Conservation (phyloP, 164 flowering plant species). For the Aristolochia contorta region DNA sequence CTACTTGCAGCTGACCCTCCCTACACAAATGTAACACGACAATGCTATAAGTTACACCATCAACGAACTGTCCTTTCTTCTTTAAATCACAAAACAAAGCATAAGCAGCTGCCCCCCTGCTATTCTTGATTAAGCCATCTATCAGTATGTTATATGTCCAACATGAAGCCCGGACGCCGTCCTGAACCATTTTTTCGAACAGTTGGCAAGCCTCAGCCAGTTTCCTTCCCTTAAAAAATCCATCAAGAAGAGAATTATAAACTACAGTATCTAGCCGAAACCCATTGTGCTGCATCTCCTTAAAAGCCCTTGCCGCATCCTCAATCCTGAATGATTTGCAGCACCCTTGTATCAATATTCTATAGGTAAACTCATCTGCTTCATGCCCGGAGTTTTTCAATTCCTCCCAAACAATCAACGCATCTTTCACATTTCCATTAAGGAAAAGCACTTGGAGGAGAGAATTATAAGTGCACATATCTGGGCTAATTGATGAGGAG, state of each 20-base stretch:
- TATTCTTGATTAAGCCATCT: constrained; percentile 75
- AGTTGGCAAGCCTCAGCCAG: constrained; percentile 71
- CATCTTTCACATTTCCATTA: constrained; percentile 74
- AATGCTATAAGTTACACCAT: constrained; percentile 74
- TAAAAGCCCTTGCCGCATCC: constrained; percentile 57
- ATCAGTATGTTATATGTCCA: constrained; percentile 85
- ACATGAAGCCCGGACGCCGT: constrained; percentile 60
- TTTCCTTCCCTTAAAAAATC: constrained; percentile 65
- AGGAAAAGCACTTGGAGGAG: constrained; percentile 60
- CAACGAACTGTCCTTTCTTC: constrained; percentile 82
- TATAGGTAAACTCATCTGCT: constrained; percentile 64
- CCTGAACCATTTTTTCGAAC: constrained; percentile 79
- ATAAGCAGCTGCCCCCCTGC: constrained; percentile 73
- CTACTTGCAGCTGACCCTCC: constrained; percentile 59
- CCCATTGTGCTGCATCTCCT: constrained; percentile 73
- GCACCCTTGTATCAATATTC: constrained; percentile 74
- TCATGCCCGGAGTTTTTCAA: constrained; percentile 72
- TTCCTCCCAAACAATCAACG: constrained; percentile 67
- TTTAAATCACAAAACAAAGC: constrained; percentile 73
- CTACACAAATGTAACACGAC: constrained; percentile 55
- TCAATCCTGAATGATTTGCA: constrained; percentile 48
- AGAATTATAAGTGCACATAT: constrained; percentile 85
- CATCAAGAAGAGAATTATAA: constrained; percentile 79
- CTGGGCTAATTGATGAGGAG: constrained; percentile 25
- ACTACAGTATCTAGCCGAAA: constrained; percentile 44